A percentile compares a stretch with the other conserved stretches of the same genome.
Conservation (phyloP, 192 early-diverging fungal genomes). For the Polychytrium aggregatum region DNA sequence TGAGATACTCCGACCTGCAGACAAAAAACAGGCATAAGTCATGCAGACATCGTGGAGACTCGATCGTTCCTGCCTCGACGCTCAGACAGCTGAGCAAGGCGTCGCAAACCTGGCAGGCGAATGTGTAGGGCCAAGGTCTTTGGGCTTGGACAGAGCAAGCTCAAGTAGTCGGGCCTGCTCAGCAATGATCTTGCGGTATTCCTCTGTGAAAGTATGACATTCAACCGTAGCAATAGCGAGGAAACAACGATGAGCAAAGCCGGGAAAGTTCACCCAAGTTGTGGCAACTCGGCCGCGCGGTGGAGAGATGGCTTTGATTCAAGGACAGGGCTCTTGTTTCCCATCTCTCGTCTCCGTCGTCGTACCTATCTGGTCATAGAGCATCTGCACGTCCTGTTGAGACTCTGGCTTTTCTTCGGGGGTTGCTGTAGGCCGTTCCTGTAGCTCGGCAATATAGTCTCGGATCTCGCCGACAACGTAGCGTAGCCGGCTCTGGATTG, state of each 20-base stretch:
- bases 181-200: conserved; percentile 37
- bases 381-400: background rate
- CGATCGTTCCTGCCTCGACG: conserved; percentile 4
- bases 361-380: background rate
- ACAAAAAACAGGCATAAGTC: background rate
- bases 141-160: conserved; percentile 10
- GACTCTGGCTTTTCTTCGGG: background rate
- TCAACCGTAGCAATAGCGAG: background rate
- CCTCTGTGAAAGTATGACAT: conserved; percentile 10
- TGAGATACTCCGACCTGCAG: conserved; percentile 1
- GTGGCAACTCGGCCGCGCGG: conserved; percentile 13
- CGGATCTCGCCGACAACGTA: conserved; percentile 7
- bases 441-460: conserved; percentile 5
- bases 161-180: conserved; percentile 28
- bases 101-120: background rate
- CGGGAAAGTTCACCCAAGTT: conserved; percentile 9
- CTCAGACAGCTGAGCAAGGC: conserved; percentile 2
- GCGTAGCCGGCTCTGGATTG: too few species aligned
- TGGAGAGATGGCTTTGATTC: too few species aligned
- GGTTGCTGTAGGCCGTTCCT: conserved; percentile 7
- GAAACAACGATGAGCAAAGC: background rate
- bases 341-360: too few species aligned
- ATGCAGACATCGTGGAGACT: background rate
- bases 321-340: too few species aligned
- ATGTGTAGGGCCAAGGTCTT: background rate